These are phyloP conservation scores for Tylopilus vinaceipallidus DNA, from an alignment of 768 basidiomycete genomes.

Conservation along the genomic window DNA sequence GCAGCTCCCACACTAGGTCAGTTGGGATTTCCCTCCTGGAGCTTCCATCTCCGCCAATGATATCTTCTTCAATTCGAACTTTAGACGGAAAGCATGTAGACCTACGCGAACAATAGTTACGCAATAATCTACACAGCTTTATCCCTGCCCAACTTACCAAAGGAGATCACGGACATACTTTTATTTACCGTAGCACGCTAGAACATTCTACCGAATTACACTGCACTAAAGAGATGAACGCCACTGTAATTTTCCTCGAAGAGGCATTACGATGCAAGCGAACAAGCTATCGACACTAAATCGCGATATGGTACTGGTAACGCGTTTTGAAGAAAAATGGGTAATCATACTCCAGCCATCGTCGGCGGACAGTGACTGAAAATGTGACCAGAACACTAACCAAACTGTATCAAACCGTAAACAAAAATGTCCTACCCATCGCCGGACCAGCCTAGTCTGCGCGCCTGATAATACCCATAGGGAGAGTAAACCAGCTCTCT, in stretches of 20 bases:
- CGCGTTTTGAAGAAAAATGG: no score
- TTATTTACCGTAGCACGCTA: no score
- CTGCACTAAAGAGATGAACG: not conserved
- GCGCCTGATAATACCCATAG: slow-evolving; percentile 31
- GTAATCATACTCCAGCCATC: no score
- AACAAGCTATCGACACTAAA: no score
- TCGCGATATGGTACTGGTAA: no score
- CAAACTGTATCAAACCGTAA: slow-evolving; percentile 5
- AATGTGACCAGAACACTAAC: no score
- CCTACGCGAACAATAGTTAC: not conserved
- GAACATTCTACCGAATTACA: not conserved
- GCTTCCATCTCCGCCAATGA: not conserved
- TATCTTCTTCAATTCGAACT: not conserved
- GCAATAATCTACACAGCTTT: not conserved
- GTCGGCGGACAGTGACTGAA: no score
- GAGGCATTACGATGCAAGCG: slow-evolving; percentile 7
- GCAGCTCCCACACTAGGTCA: not conserved
- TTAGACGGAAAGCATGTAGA: not conserved
- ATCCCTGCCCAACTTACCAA: not conserved
- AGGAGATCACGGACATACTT: not conserved
- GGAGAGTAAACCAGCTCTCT: slow-evolving; percentile 41
- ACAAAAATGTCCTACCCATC: not conserved
- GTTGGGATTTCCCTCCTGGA: not conserved
- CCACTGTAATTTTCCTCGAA: not conserved
- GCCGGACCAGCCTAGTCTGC: not conserved